Evolutionary conservation across 768 basidiomycete genomes (phyloP).

Genomic region (Boletus subparvulus): DNA sequence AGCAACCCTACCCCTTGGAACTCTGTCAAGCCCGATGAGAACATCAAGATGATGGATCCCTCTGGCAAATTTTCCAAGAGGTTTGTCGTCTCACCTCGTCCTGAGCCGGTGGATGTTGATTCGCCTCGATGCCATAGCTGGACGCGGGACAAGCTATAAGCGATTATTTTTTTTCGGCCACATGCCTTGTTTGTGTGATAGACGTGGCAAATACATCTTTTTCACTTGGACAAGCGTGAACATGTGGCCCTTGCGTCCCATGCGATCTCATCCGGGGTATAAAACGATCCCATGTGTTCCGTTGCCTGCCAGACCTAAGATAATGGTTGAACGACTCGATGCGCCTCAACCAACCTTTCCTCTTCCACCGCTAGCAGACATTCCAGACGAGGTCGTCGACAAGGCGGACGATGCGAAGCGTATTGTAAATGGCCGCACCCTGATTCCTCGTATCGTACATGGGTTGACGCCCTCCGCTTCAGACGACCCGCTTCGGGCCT

Average conservation of each 20-base stretch:
- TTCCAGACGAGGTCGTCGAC: conserved; percentile 45
- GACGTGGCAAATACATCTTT: conserved; percentile 21
- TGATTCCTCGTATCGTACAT: background rate
- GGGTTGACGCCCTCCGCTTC: conserved; percentile 5
- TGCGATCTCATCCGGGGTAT: background rate
- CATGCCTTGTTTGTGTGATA: conserved; percentile 16
- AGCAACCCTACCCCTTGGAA: conserved; percentile 90
- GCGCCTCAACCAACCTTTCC: conserved; percentile 40
- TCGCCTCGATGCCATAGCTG: conserved; percentile 47
- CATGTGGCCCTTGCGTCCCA: background rate
- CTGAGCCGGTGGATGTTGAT: background rate
- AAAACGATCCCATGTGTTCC: background rate
- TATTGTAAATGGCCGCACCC: conserved; percentile 32
- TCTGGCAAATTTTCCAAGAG: conserved; percentile 76
- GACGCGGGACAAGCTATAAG: conserved; percentile 70
- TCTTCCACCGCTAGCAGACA: conserved; percentile 39
- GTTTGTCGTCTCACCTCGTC: conserved; percentile 26
- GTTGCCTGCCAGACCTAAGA: background rate
- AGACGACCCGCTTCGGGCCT: conserved; percentile 35
- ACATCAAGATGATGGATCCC: conserved; percentile 66
- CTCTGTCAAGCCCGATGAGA: conserved; percentile 70
- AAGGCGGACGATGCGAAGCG: conserved; percentile 32
- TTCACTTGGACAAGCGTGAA: background rate
- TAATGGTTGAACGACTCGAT: conserved; percentile 44
- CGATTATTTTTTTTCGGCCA: conserved; percentile 1